A percentile compares a stretch with the other conserved stretches of the same genome.
These are phyloP conservation scores for Auricularia sp. DNA, from an alignment of 768 basidiomycete genomes.

Conservation along the genomic window DNA sequence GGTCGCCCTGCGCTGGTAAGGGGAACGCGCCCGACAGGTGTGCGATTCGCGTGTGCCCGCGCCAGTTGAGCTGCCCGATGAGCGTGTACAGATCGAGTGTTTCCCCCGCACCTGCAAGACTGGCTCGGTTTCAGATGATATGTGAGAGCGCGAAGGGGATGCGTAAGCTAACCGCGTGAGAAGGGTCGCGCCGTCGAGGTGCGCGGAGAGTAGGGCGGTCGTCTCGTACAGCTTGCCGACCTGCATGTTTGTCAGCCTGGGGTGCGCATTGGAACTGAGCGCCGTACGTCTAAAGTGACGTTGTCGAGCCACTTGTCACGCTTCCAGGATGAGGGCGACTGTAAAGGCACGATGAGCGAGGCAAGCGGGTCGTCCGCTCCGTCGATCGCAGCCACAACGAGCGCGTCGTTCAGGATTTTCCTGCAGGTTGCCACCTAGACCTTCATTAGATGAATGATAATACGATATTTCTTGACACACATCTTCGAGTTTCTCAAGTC, in stretches of 20 bases:
- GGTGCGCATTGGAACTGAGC: slow-evolving; percentile 9
- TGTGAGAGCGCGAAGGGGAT: neutral
- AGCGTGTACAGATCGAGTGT: slow-evolving; percentile 34
- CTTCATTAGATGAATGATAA: neutral
- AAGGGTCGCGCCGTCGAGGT: slow-evolving; percentile 49
- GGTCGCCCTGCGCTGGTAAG: slow-evolving; percentile 13
- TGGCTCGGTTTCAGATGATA: neutral
- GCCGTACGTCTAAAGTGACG: slow-evolving; percentile 17
- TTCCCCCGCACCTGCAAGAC: slow-evolving; percentile 7
- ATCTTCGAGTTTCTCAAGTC: slow-evolving; percentile 21
- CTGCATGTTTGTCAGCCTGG: slow-evolving; percentile 14
- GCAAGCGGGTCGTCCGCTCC: slow-evolving; percentile 9
- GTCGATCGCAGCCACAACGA: slow-evolving; percentile 39
- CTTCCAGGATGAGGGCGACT: slow-evolving; percentile 35
- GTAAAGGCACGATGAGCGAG: slow-evolving; percentile 32
- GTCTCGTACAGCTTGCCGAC: slow-evolving; percentile 32
- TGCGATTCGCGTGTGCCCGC: slow-evolving; percentile 42
- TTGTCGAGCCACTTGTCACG: slow-evolving; percentile 19
- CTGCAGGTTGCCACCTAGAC: slow-evolving; percentile 22
- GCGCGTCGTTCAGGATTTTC: slow-evolving; percentile 50
- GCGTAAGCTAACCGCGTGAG: slow-evolving; percentile 38
- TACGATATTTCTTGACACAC: slow-evolving; percentile 13
- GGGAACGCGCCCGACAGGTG: slow-evolving; percentile 49
- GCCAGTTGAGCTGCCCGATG: slow-evolving; percentile 41
- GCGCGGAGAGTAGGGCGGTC: slow-evolving; percentile 49